Base-by-base conservation (phyloP, 169 alveolate genomes). In the Plasmodium billcollinsi region DNA sequence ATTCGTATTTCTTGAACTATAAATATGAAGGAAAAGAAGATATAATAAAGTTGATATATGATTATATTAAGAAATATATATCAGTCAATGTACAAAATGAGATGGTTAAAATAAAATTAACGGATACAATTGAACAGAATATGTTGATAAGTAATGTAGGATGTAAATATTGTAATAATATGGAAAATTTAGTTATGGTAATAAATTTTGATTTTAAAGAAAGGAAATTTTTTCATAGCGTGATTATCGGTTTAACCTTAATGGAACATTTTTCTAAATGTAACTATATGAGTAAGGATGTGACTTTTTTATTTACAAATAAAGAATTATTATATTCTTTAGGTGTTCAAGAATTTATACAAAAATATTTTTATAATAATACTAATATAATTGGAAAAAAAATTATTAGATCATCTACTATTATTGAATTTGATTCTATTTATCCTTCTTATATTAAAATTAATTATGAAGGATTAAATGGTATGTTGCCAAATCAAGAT, bases 381-480 rank as follows among this genome's bases (percentile, higher is more conserved):
- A 52, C 15, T 1, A 49, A 61, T 29, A 39, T 5, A 39, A 73
- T 65, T 3, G 47, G 88, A 65, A 86, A 86, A 45, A n/a, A 9
- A 39, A 49, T 86, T 29, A 24, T 56, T 18, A 86, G 92, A 61
- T 65, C 83, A 39, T 66, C 92, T n/a, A 67, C 61, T 14, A 72
- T 86, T 59, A 86, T 86, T 47, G 92, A 86, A 86, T 86, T 86
- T 72, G 92, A 86, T 50, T 72, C 86, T 33, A 66, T 86, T 21
- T 72, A 66, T 43, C 88, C 92, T 59, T 86, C 92, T n/a, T 52
- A 70, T 71, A 72, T 86, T 29, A 72, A 72, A 65, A 72, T 86
- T 39, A 86, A 72, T 86, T 86, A 86, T 72, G 88, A 86, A 71
- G 69, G 92, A 14, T 65, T 86, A 72, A 86, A 86, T 86, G 92